phyloP scores from a whole-genome alignment of 2,329 filamentous ascomycete genomes.

The Neodidymelliopsis sp. region DNA sequence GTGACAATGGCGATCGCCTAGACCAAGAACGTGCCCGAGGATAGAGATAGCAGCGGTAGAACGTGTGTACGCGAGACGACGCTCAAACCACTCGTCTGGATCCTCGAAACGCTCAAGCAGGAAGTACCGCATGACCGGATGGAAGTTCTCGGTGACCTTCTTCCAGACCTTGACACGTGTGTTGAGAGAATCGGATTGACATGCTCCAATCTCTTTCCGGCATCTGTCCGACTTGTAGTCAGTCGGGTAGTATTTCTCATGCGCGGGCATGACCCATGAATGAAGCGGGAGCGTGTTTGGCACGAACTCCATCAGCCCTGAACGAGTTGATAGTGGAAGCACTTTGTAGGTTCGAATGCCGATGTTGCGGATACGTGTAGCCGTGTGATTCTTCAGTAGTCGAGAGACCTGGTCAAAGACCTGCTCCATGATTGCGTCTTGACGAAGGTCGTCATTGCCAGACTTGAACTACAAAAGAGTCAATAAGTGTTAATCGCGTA shows the following conservation, averaged over 20 bases:
- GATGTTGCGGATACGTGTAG: conserved; percentile 85
- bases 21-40: conserved; percentile 87
- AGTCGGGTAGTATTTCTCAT: conserved; percentile 83
- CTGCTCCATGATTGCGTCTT: conserved; percentile 99
- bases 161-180: conserved; percentile 77
- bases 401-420: conserved; percentile 96
- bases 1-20: conserved; percentile 94
- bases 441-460: conserved; percentile 92
- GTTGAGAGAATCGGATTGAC: conserved; percentile 73
- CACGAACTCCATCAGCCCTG: conserved; percentile 97
- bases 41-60: conserved; percentile 96
- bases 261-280: conserved; percentile 89
- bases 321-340: conserved; percentile 80
- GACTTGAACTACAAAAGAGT: conserved; percentile 74
- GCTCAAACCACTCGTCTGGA: conserved; percentile 94
- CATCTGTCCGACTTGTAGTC: conserved; percentile 80
- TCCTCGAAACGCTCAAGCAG: conserved; percentile 95
- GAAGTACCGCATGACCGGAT: conserved; percentile 95
- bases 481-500: conserved; percentile 1
- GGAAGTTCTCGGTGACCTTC: conserved; percentile 80
- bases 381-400: conserved; percentile 82
- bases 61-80: conserved; percentile 87
- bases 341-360: conserved; percentile 98
- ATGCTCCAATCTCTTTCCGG: conserved; percentile 78
- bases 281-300: conserved; percentile 90